A percentile compares a stretch with the other conserved stretches of the same genome.
These are phyloP conservation scores for Alternaria gaisen DNA, from an alignment of 2,329 filamentous ascomycete species.

Conservation along the genomic window DNA sequence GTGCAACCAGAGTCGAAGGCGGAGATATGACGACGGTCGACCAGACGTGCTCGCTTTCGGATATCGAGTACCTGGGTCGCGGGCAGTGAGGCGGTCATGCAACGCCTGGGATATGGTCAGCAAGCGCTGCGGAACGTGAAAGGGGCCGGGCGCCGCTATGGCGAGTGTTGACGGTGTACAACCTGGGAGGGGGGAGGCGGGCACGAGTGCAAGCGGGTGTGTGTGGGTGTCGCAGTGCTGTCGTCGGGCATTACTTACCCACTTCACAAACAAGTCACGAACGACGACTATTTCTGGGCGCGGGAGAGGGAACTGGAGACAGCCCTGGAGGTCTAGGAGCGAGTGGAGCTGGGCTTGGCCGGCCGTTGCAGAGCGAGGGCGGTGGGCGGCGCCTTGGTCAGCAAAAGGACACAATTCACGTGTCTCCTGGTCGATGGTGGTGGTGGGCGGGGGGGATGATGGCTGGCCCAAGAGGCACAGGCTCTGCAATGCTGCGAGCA, in stretches of 20 bases:
- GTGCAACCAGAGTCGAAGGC: constrained; percentile 29
- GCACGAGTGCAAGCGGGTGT: constrained; percentile 47
- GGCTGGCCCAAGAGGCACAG: constrained; percentile 25
- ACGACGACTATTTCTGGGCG: background rate
- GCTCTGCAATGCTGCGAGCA: constrained; percentile 19
- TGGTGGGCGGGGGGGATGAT: constrained; percentile 7
- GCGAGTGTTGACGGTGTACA: constrained; percentile 48
- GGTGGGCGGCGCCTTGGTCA: constrained; percentile 14
- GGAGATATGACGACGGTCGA: constrained; percentile 7
- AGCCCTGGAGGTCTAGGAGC: background rate
- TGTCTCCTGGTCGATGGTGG: constrained; percentile 1
- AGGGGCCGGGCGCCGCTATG: constrained; percentile 38
- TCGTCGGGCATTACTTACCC: constrained; percentile 40
- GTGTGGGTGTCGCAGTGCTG: constrained; percentile 33
- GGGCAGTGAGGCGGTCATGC: constrained; percentile 29
- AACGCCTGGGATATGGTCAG: constrained; percentile 43
- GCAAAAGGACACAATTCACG: constrained; percentile 15
- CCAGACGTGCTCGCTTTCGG: constrained; percentile 14
- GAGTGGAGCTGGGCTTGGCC: constrained; percentile 17
- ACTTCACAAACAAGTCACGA: constrained; percentile 11
- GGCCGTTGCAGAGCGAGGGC: constrained; percentile 28
- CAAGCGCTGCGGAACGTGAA: constrained; percentile 36
- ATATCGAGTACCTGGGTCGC: constrained; percentile 20
- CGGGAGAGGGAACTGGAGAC: background rate
- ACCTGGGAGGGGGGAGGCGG: constrained; percentile 41